Evolutionary conservation across 495 filamentous ascomycete genomes (phyloP), one percentile per base, ranked within the genome.

Genomic region (Aspergillus asperescens): DNA sequence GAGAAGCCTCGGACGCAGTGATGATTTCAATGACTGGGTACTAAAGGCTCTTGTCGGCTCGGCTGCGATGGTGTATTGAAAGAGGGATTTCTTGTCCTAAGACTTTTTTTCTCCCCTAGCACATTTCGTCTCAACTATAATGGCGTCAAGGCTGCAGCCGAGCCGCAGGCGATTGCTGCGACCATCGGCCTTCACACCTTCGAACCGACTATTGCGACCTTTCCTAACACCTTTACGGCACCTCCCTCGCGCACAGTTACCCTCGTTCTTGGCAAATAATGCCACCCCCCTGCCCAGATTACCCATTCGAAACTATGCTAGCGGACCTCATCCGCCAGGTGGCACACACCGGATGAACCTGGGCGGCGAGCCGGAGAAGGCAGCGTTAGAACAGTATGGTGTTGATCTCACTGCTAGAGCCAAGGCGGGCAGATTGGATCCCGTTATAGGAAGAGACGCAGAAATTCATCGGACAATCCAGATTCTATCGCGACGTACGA

Each of bases 391-490:
- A 66, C 78, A 94, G 66, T 98, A 83, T 64, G 93, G 93, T 48
- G 76, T 94, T 48, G 92, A 98, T 65, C 75, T 98, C 46, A 97
- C 93, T 7, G 88, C 82, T 6, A 82, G 79, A 60, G 93, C 93
- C 23, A 89, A 78, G 62, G 86, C 83, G 22, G 93, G 93, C 39
- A 96, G 95, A 66, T 77, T 98, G 5, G 93, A 98, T 60, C 93
- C 93, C 1, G 90, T 97, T 5, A 96, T 98, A 67, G 93, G 93
- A 18, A 79, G 93, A 64, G 90, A 95, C 58, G 76, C 81, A 7
- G 90, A 95, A 69, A 94, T 96, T 41, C 87, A 95, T 63, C 77
- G 94, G 40, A 95, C 92, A 4, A 95, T 98, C 27, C 93, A 98
- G 59, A 81, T 98, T 20, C 72, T 98, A 10, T 96, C 92, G 9